Evolutionary conservation across 192 early-diverging fungal genomes (phyloP), one percentile per base, ranked within the genome.

Genomic region (Entomortierella lignicola): DNA sequence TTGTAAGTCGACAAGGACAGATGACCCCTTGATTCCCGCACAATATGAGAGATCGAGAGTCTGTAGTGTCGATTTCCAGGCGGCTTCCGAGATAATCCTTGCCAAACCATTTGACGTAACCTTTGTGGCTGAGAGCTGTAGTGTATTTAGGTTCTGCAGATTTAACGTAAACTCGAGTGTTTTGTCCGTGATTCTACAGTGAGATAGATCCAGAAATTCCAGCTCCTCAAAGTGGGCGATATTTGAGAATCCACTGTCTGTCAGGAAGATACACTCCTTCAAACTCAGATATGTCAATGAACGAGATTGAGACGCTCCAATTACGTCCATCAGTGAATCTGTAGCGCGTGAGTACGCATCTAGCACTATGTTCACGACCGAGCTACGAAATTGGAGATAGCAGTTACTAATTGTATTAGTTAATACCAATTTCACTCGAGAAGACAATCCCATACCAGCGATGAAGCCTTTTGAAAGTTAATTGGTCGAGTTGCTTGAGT

Each of bases 61-160:
- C 4, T 81, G 80, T 3, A 87, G n/a, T 0, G 37, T 58, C 8
- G 55, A 34, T 27, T 63, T 81, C 66, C 63, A 84, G 0, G 42
- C 30, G 0, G 82, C 64, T 13, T 77, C 30, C 0, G 67, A 37
- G 20, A 75, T 69, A 34, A 82, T 63, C 15, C 29, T 68, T 23
- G 64, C 51, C 12, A 90, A 42, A 10, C 88, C 89, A 32, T 17
- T 52, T 20, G 85, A 71, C 0, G 89, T 87, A 37, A 90, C 81
- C 54, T 90, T 87, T n/a, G 86, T 90, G 11, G 74, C 63, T 27
- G 88, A 82, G 23, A 90, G 52, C 41, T 83, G 67, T 7, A 83
- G 42, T 27, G 77, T 72, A 29, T 12, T 52, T 12, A 42, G 51
- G 17, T 27, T 60, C 13, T 13, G 66, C 53, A 64, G 80, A 82